Percentiles rank a stretch among this genome's conserved stretches.
Evolutionary conservation across 345 rosid species (phyloP).

Genomic region (Geranium brycei): DNA sequence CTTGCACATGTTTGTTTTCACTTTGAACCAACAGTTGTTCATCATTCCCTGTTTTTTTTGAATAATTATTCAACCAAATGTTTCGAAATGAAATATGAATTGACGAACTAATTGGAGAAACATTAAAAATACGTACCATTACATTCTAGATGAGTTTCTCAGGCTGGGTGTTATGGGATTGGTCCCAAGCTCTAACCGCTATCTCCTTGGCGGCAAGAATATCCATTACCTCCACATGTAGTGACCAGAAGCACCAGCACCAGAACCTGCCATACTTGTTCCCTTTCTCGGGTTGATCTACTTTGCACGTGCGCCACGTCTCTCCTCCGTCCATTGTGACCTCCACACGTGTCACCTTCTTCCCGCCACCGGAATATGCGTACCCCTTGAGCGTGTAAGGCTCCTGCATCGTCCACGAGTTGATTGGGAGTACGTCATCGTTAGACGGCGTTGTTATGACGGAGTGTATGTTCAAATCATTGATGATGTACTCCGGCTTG

Average conservation of each 20-base stretch:
- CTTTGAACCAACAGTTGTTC: too few species aligned
- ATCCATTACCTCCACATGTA: constrained; percentile 71
- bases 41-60: constrained; percentile 59
- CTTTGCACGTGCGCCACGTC: constrained; percentile 65
- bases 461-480: constrained; percentile 80
- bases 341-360: constrained; percentile 87
- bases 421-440: constrained; percentile 70
- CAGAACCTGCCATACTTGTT: constrained; percentile 62
- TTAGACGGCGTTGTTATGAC: constrained; percentile 80
- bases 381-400: constrained; percentile 70
- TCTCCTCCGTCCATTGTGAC: constrained; percentile 90
- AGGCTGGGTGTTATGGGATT: constrained; percentile 79
- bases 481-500: constrained; percentile 66
- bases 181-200: constrained; percentile 94
- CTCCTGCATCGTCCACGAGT: constrained; percentile 66
- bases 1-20: too few species aligned
- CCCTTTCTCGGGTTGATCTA: constrained; percentile 63
- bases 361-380: constrained; percentile 88
- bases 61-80: too few species aligned
- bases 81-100: too few species aligned
- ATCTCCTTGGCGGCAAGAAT: constrained; percentile 67
- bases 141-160: constrained; percentile 91
- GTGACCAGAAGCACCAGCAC: constrained; percentile 98
- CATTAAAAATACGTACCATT: constrained; percentile 35
- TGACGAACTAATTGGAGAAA: too few species aligned